phyloP scores from a whole-genome alignment of 2,329 filamentous ascomycete species.

The Blastomyces parvus region DNA sequence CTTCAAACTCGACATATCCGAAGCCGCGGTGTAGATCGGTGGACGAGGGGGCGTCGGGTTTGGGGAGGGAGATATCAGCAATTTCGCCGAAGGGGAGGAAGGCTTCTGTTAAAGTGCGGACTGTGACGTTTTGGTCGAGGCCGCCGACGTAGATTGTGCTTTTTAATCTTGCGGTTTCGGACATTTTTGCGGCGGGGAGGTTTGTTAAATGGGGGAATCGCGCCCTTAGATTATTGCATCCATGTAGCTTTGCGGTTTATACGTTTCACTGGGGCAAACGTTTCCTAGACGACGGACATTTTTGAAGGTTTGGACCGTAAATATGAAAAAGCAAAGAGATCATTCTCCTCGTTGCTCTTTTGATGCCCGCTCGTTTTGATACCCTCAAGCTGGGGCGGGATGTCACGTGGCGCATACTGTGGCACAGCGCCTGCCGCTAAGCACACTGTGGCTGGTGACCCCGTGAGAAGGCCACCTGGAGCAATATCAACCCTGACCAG shows the following conservation, averaged over 20 bases:
- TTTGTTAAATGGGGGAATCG: neutral
- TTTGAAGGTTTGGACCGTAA: neutral
- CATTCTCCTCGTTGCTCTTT: neutral
- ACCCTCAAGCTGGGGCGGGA: neutral
- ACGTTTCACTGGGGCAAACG: neutral
- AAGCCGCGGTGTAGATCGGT: conserved; percentile 80
- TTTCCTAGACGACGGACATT: neutral
- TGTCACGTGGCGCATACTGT: neutral
- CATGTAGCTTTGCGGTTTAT: neutral
- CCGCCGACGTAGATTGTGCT: conserved; percentile 89
- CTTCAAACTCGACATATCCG: conserved; percentile 91
- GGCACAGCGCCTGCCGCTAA: too few relatives aligned
- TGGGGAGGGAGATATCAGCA: conserved; percentile 79
- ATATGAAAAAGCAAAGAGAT: neutral
- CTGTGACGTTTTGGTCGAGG: conserved; percentile 67
- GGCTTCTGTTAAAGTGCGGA: conserved; percentile 69
- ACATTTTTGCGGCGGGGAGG: conserved; percentile 48
- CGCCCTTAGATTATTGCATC: neutral
- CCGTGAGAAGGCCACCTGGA: conserved; percentile 7
- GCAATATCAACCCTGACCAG: neutral
- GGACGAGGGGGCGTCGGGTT: conserved; percentile 70
- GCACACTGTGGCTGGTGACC: neutral
- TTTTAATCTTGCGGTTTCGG: conserved; percentile 73
- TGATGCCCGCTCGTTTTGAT: neutral
- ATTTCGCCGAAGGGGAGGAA: conserved; percentile 98